Evolutionary conservation across 1,284 basidiomycete genomes (phyloP).

Genomic region (Ceratorhiza oryzae-sativae): DNA sequence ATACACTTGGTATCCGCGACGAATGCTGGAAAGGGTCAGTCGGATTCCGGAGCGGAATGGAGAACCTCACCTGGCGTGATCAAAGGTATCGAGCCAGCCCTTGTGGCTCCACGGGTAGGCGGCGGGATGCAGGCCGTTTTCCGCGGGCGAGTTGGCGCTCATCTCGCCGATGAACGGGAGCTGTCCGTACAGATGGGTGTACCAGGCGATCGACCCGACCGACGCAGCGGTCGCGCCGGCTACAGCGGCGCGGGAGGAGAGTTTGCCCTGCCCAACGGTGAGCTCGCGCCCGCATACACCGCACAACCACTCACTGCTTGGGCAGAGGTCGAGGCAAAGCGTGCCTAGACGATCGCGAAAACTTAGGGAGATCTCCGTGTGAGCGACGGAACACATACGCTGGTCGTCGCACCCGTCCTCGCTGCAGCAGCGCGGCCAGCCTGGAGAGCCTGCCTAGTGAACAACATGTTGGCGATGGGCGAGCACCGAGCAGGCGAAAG

Average conservation of each 20-base stretch:
- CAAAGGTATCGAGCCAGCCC: constrained; percentile 88
- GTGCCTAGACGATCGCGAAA: constrained; percentile 31
- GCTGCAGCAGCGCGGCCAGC: constrained; percentile 28
- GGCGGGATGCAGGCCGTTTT: constrained; percentile 93
- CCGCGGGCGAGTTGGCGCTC: constrained; percentile 87
- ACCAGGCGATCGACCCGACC: constrained; percentile 92
- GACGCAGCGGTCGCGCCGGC: constrained; percentile 80
- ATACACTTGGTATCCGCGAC: constrained; percentile 98
- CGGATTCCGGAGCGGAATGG: constrained; percentile 17
- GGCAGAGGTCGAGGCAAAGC: constrained; percentile 40
- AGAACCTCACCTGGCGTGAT: constrained; percentile 83
- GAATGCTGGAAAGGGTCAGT: constrained; percentile 68
- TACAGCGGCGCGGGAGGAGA: constrained; percentile 80
- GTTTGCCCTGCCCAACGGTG: constrained; percentile 48
- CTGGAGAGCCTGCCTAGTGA: constrained; percentile 38
- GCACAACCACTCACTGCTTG: constrained; percentile 22
- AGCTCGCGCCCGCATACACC: constrained; percentile 21
- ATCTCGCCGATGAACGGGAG: constrained; percentile 87
- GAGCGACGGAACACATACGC: constrained; percentile 11
- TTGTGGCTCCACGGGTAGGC: constrained; percentile 91
- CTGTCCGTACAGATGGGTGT: constrained; percentile 91
- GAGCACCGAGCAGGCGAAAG: constrained; percentile 18
- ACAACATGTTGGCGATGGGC: constrained; percentile 38
- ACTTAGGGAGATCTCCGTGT: constrained; percentile 20
- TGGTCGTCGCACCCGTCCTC: constrained; percentile 10